Evolutionary conservation across 345 rosid genomes (phyloP).

Genomic region (Euphorbia lathyris): DNA sequence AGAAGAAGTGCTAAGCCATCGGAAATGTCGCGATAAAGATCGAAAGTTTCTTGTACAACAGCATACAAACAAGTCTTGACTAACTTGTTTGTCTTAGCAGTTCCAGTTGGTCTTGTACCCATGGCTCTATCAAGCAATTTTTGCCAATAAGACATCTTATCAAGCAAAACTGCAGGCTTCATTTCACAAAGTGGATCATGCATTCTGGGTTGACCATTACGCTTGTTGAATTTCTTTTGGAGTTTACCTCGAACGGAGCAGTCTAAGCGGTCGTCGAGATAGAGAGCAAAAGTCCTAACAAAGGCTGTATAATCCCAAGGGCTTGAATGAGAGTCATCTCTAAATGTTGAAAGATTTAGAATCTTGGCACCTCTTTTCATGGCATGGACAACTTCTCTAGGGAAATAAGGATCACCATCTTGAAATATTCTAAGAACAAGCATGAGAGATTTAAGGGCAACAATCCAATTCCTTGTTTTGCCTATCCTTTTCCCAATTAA

Average conservation of each 20-base stretch:
- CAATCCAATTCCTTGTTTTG: slow-evolving; percentile 74
- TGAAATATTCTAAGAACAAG: slow-evolving; percentile 73
- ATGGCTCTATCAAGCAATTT: slow-evolving; percentile 67
- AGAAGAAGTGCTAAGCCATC: slow-evolving; percentile 57
- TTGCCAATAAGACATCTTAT: slow-evolving; percentile 63
- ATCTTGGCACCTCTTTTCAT: slow-evolving; percentile 77
- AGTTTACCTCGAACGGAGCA: slow-evolving; percentile 68
- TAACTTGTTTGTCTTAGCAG: slow-evolving; percentile 49
- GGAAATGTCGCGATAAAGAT: slow-evolving; percentile 64
- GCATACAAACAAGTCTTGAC: slow-evolving; percentile 50
- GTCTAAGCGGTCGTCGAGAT: slow-evolving; percentile 69
- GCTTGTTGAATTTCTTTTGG: slow-evolving; percentile 38
- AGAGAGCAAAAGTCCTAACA: slow-evolving; percentile 58
- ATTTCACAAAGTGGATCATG: slow-evolving; percentile 44
- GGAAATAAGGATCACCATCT: slow-evolving; percentile 76
- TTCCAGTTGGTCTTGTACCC: slow-evolving; percentile 57
- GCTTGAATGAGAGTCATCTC: slow-evolving; percentile 62
- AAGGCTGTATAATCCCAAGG: slow-evolving; percentile 78
- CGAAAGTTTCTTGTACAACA: slow-evolving; percentile 68
- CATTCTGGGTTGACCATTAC: slow-evolving; percentile 16
- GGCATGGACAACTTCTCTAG: slow-evolving; percentile 62
- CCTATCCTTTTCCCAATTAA: slow-evolving; percentile 60
- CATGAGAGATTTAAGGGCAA: slow-evolving; percentile 72
- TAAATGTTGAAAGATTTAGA: slow-evolving; percentile 61
- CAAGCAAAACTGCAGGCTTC: slow-evolving; percentile 61